A percentile compares a stretch with the other conserved stretches of the same genome.
Evolutionary conservation across 2,329 filamentous ascomycete species (phyloP).

Genomic region (Aureobasidium uvarum): DNA sequence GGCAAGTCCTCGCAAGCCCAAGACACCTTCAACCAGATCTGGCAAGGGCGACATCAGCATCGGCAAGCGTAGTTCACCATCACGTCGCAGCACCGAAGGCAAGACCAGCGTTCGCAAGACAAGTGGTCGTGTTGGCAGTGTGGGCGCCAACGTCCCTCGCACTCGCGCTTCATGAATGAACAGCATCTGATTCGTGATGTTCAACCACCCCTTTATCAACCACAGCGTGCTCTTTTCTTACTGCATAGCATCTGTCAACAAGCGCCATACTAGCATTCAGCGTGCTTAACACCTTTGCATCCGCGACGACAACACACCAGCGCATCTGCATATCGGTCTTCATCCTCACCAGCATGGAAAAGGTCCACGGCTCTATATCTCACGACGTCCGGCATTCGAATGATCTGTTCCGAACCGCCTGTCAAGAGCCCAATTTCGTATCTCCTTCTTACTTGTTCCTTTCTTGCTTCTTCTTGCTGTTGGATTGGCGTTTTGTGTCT

Average conservation of each 20-base stretch:
- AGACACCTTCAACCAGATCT: slow-evolving; percentile 47
- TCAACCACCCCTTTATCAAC: background rate
- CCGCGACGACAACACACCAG: slow-evolving; percentile 1
- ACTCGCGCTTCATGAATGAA: slow-evolving; percentile 23
- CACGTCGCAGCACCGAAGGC: slow-evolving; percentile 48
- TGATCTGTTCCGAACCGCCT: background rate
- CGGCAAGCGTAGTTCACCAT: slow-evolving; percentile 48
- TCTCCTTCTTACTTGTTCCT: slow-evolving; percentile 9
- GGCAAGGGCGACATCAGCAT: slow-evolving; percentile 48
- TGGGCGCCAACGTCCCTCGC: slow-evolving; percentile 22
- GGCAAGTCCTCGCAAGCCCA: slow-evolving; percentile 40
- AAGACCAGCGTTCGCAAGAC: slow-evolving; percentile 53
- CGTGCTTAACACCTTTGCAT: slow-evolving; percentile 18
- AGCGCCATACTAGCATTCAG: slow-evolving; percentile 7
- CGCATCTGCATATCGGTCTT: slow-evolving; percentile 8
- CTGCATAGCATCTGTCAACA: slow-evolving; percentile 8
- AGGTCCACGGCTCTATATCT: background rate
- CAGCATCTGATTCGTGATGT: background rate
- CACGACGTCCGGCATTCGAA: background rate
- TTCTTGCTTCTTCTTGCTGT: background rate
- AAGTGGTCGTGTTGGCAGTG: slow-evolving; percentile 48
- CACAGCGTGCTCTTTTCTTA: slow-evolving; percentile 20
- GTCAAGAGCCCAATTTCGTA: slow-evolving; percentile 12
- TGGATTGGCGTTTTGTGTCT: background rate
- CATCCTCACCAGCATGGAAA: background rate